Conservation (phyloP, 2,329 filamentous ascomycete species). For the Pseudohalonectria lignicola region DNA sequence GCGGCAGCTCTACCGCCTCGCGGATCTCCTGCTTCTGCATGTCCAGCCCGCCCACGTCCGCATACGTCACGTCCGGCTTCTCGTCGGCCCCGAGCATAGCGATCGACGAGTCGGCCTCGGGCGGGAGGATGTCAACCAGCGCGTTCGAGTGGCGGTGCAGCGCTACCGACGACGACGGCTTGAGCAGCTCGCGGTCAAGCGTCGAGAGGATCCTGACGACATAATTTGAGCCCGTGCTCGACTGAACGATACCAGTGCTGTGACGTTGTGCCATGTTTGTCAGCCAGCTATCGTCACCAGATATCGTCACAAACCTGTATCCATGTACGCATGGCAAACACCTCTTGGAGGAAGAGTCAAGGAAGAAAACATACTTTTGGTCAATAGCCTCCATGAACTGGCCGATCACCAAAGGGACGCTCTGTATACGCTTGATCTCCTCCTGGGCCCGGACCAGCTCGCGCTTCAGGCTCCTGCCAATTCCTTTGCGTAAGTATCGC, state of each 20-base stretch:
- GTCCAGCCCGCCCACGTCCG: constrained; percentile 91
- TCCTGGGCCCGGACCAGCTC: constrained; percentile 96
- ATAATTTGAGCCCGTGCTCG: constrained; percentile 96
- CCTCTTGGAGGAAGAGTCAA: constrained; percentile 9
- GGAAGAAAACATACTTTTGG: constrained; percentile 64
- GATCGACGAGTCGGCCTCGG: constrained; percentile 96
- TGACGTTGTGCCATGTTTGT: constrained; percentile 2
- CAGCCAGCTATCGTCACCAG: constrained; percentile 4
- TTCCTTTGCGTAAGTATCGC: not conserved
- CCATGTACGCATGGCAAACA: too few species aligned
- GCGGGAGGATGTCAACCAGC: constrained; percentile 95
- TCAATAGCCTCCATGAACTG: constrained; percentile 99
- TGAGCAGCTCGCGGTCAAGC: constrained; percentile 93
- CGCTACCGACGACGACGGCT: constrained; percentile 94
- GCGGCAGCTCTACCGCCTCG: constrained; percentile 90
- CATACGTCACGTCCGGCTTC: constrained; percentile 97
- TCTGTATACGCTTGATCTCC: constrained; percentile 99
- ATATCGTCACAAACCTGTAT: too few species aligned
- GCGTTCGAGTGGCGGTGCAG: constrained; percentile 98
- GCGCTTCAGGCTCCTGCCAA: constrained; percentile 74
- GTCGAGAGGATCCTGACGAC: constrained; percentile 97
- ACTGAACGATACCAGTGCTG: constrained; percentile 96
- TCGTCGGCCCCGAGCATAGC: constrained; percentile 95
- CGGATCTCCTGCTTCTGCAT: constrained; percentile 99
- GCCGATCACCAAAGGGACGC: constrained; percentile 92